Evolutionary conservation across 1,139 yeast genomes (phyloP).

Genomic region (Saccharomyces hybrid): DNA sequence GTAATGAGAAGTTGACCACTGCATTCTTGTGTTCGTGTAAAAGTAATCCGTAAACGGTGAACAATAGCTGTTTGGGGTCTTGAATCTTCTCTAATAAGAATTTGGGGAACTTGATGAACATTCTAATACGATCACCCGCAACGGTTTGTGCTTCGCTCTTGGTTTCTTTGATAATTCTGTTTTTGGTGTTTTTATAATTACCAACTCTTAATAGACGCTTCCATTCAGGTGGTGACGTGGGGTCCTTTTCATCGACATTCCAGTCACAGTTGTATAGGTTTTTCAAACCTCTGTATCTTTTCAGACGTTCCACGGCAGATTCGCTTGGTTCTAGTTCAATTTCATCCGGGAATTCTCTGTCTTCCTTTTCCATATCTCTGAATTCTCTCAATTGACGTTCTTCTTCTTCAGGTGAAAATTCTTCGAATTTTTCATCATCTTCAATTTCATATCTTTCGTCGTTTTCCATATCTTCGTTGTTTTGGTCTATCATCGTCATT

Average conservation of each 20-base stretch:
- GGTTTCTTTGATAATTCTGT: slow-evolving; percentile 59
- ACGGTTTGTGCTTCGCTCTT: slow-evolving; percentile 48
- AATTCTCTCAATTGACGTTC: slow-evolving; percentile 63
- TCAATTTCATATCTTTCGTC: slow-evolving; percentile 28
- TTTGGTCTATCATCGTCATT: slow-evolving; percentile 33
- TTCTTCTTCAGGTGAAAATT: slow-evolving; percentile 76
- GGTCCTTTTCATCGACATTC: slow-evolving; percentile 81
- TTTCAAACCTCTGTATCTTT: slow-evolving; percentile 80
- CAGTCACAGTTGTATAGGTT: slow-evolving; percentile 74
- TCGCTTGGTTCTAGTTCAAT: slow-evolving; percentile 72
- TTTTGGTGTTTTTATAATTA: slow-evolving; percentile 72
- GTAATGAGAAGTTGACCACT: slow-evolving; percentile 72
- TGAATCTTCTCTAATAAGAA: slow-evolving; percentile 38
- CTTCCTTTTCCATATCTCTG: slow-evolving; percentile 69
- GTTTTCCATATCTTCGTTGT: slow-evolving; percentile 20
- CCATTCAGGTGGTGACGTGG: slow-evolving; percentile 75
- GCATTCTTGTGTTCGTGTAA: slow-evolving; percentile 84
- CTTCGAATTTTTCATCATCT: slow-evolving; percentile 48
- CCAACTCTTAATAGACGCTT: slow-evolving; percentile 62
- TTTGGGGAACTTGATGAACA: slow-evolving; percentile 58
- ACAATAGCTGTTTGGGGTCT: slow-evolving; percentile 41
- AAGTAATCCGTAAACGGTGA: slow-evolving; percentile 64
- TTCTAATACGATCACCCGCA: slow-evolving; percentile 58
- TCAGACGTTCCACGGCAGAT: slow-evolving; percentile 66
- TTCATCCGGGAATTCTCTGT: slow-evolving; percentile 93